phyloP scores from a whole-genome alignment of 352 stramenopile species.

The Phytophthora cactorum region DNA sequence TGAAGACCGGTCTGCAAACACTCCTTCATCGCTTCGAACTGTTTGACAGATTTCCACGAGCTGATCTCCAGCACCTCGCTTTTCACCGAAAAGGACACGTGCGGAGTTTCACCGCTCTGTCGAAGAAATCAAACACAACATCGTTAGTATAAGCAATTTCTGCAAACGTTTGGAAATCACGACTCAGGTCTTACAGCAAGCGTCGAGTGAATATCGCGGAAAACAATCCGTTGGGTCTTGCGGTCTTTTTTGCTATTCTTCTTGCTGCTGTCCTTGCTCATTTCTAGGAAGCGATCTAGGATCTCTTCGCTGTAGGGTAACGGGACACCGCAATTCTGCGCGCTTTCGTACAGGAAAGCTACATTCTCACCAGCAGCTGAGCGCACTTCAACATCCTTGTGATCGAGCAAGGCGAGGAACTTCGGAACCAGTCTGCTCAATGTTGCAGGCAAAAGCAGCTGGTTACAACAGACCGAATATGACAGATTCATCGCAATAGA shows the following conservation, averaged over 20 bases:
- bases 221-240: slow-evolving; percentile 85
- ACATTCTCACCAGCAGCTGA: slow-evolving; percentile 87
- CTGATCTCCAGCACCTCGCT: slow-evolving; percentile 75
- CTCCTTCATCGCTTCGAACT: slow-evolving; percentile 85
- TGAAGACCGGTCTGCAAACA: slow-evolving; percentile 77
- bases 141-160: slow-evolving; percentile 1
- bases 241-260: slow-evolving; percentile 92
- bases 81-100: slow-evolving; percentile 80
- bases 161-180: not conserved
- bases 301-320: slow-evolving; percentile 73
- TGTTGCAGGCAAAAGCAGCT: not conserved
- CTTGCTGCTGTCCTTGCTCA: slow-evolving; percentile 92
- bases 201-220: slow-evolving; percentile 84
- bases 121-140: slow-evolving; percentile 8
- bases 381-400: slow-evolving; percentile 83
- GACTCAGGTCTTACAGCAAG: slow-evolving; percentile 55
- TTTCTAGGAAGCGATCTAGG: slow-evolving; percentile 66
- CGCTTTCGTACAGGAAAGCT: slow-evolving; percentile 79
- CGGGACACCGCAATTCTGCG: slow-evolving; percentile 50
- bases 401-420: slow-evolving; percentile 75
- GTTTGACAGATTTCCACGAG: slow-evolving; percentile 82
- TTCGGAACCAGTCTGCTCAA: slow-evolving; percentile 61
- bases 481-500: slow-evolving; percentile 1
- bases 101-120: slow-evolving; percentile 80
- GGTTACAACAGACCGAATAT: not conserved